phyloP scores from a whole-genome alignment of 1,284 basidiomycete genomes.

The Leccinum pallidistipes region DNA sequence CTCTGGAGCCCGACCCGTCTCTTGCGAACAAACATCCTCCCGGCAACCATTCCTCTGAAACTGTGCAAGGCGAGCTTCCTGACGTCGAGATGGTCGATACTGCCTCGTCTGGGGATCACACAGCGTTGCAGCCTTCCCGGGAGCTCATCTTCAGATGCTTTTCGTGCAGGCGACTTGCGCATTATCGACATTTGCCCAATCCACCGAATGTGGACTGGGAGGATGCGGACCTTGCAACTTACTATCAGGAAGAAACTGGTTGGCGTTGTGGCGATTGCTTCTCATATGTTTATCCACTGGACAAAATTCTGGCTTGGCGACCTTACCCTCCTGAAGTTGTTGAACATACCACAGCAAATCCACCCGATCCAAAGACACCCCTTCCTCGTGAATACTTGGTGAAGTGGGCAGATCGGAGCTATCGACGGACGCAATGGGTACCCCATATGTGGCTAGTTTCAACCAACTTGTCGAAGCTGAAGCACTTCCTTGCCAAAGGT shows the following conservation, averaged over 20 bases:
- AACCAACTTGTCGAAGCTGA: constrained; percentile 59
- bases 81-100: constrained; percentile 38
- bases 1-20: constrained; percentile 45
- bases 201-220: constrained; percentile 43
- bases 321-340: constrained; percentile 65
- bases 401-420: constrained; percentile 81
- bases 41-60: constrained; percentile 15
- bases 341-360: constrained; percentile 48
- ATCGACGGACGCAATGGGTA: constrained; percentile 81
- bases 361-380: constrained; percentile 54
- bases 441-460: constrained; percentile 87
- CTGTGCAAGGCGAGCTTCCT: constrained; percentile 6
- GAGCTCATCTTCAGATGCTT: constrained; percentile 78
- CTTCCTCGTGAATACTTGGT: constrained; percentile 88
- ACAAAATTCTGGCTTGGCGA: constrained; percentile 91
- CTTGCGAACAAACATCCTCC: constrained; percentile 22
- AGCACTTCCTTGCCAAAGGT: constrained; percentile 75
- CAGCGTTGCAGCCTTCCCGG: constrained; percentile 23
- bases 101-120: constrained; percentile 15
- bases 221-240: constrained; percentile 50
- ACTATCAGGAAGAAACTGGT: constrained; percentile 62
- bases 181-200: constrained; percentile 73
- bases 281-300: constrained; percentile 72
- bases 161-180: constrained; percentile 76
- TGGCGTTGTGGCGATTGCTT: constrained; percentile 83